A percentile compares a stretch with the other conserved stretches of the same genome.
phyloP scores from a whole-genome alignment of 106 monocot genomes.

The Vanilla planifolia region DNA sequence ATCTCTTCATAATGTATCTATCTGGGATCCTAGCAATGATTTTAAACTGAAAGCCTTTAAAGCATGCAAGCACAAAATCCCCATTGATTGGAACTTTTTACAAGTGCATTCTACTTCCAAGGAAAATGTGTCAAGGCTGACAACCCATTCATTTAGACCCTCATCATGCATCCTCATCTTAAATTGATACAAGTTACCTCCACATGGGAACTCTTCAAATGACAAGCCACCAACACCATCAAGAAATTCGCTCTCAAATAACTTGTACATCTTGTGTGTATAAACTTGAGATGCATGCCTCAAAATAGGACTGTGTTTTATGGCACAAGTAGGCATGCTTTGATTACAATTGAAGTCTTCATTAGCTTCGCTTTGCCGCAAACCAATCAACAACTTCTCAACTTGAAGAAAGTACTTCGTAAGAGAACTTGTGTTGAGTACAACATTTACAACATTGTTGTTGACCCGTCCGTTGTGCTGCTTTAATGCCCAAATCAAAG shows the following conservation, averaged over 20 bases:
- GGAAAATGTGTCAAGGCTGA: conserved; percentile 12
- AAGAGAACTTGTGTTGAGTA: conserved; percentile 19
- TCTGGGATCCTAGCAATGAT: conserved; percentile 21
- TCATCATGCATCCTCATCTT: conserved; percentile 20
- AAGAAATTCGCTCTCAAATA: conserved; percentile 27
- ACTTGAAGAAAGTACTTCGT: conserved; percentile 9
- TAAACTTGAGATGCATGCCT: conserved; percentile 25
- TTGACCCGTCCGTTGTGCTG: conserved; percentile 9
- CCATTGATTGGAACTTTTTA: conserved; percentile 31
- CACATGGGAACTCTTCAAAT: conserved; percentile 9
- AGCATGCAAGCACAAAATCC: conserved; percentile 26
- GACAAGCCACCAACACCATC: conserved; percentile 15
- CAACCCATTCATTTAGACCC: conserved; percentile 15
- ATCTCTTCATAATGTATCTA: conserved; percentile 28
- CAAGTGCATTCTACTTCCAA: conserved; percentile 23
- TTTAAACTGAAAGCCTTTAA: conserved; percentile 24
- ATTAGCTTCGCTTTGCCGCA: conserved; percentile 21
- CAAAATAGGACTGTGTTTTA: conserved; percentile 24
- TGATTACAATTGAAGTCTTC: conserved; percentile 34
- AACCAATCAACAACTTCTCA: conserved; percentile 13
- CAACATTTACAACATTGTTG: conserved; percentile 19
- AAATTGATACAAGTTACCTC: conserved; percentile 13
- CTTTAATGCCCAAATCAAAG: conserved; percentile 23
- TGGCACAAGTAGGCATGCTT: conserved; percentile 11
- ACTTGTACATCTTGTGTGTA: conserved; percentile 27